Evolutionary conservation across 768 basidiomycete species (phyloP).

Genomic region (Aureoboletus auriporus): DNA sequence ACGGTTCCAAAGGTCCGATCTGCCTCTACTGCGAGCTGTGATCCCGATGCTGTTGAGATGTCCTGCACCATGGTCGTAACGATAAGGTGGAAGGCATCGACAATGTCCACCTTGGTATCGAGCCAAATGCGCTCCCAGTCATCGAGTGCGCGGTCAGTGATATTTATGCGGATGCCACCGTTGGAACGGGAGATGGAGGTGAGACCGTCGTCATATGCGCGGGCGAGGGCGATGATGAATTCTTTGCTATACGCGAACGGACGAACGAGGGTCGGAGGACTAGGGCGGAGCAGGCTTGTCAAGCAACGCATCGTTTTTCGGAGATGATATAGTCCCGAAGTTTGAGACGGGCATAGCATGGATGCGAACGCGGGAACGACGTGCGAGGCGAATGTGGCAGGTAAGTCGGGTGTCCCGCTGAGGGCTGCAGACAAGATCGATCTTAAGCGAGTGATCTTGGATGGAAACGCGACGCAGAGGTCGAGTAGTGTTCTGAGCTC

Average conservation of each 20-base stretch:
- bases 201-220: conserved; percentile 58
- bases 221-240: conserved; percentile 56
- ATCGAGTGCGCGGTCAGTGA: conserved; percentile 36
- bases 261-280: conserved; percentile 45
- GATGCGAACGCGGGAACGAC: conserved; percentile 55
- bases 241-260: conserved; percentile 49
- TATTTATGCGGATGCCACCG: conserved; percentile 43
- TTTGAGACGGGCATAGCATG: conserved; percentile 40
- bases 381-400: conserved; percentile 36
- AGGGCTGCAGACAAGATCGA: conserved; percentile 41
- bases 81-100: conserved; percentile 66
- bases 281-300: conserved; percentile 47
- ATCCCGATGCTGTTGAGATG: conserved; percentile 41
- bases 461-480: conserved; percentile 54
- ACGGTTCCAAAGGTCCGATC: conserved; percentile 57
- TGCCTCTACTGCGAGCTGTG: conserved; percentile 40
- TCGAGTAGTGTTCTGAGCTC: conserved; percentile 58
- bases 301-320: conserved; percentile 62
- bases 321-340: conserved; percentile 55
- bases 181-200: conserved; percentile 53
- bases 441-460: conserved; percentile 41
- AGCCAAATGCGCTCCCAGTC: conserved; percentile 74
- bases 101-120: conserved; percentile 65
- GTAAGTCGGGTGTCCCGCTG: conserved; percentile 29
- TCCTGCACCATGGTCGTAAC: conserved; percentile 47